Evolutionary conservation across 2,329 filamentous ascomycete species (phyloP), one percentile per base, ranked within the genome.

Genomic region (Sclerotinia nivalis): DNA sequence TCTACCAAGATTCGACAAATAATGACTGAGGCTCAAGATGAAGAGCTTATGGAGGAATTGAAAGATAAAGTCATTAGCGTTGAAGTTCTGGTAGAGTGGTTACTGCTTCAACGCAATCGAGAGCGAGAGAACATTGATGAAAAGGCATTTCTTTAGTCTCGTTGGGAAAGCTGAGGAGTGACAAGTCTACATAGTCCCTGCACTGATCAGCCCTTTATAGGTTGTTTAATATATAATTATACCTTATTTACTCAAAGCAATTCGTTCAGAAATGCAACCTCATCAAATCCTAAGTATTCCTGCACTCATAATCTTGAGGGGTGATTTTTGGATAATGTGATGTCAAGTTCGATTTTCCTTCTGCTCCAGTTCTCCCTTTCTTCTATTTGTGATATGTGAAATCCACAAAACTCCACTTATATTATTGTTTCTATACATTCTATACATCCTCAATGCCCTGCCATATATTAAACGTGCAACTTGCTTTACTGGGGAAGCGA

Each of bases 1-100:
- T 64, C 61, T 22, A 64, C 61, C 1, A 64, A 64, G 13, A 64
- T 64, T 37, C 61, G 61, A 40, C 31, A 28, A 25, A 52, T 64
- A 22, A 64, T 64, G 61, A 22, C 61, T 2, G 47, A 64, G 31
- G 31, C 31, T 7, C 22, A 31, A 1, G 47, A 64, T 52, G 47
- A 28, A 25, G 31, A 64, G 22, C 61, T 64, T 3, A 64, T 52
- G 47, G 31, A 64, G n/a, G 15, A 22, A 22, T 37, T 64, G 15
- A 64, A 40, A 12, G 61, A 64, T 18, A 64, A 64, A 22, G 47
- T 40, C 22, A 64, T 64, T 13, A 52, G 61, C n/a, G 61, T 20
- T 3, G 31, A 52, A 4, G 2, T 28, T 25, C 18, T 64, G 47
- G 47, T 64, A 20, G 47, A 64, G 2, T 64, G 61, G 61, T 12